Evolutionary conservation across 306 rosid genomes (phyloP).

Genomic region (Rosa lucieae): DNA sequence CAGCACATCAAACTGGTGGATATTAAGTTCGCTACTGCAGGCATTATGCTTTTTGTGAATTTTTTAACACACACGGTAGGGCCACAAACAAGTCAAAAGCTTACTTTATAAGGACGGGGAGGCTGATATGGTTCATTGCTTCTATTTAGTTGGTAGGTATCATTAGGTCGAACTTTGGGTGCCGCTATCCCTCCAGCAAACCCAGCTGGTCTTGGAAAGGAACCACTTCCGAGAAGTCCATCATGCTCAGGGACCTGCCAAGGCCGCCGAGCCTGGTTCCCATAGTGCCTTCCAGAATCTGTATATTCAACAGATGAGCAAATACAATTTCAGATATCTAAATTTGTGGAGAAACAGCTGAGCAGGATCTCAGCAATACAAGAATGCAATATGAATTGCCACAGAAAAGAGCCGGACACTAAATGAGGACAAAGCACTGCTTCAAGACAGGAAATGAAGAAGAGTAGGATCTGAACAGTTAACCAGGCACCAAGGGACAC

Average conservation of each 20-base stretch:
- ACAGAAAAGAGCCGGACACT: not conserved
- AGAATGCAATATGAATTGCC: not conserved
- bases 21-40: not conserved
- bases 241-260: conserved; percentile 95
- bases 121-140: conserved; percentile 90
- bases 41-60: not conserved
- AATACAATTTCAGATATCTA: conserved; percentile 9
- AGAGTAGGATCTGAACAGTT: not conserved
- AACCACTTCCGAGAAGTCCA: conserved; percentile 98
- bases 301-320: conserved; percentile 31
- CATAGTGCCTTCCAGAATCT: conserved; percentile 71
- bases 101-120: conserved; percentile 92
- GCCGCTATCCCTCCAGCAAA: conserved; percentile 61
- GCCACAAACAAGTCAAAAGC: conserved; percentile 11
- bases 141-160: conserved; percentile 50
- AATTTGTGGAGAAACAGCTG: conserved; percentile 20
- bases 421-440: not conserved
- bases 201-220: conserved; percentile 90
- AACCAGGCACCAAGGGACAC: not conserved
- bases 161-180: conserved; percentile 63
- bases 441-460: conserved; percentile 3
- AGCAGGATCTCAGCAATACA: conserved; percentile 7
- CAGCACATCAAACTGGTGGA: not conserved
- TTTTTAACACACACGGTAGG: not conserved
- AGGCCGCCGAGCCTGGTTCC: conserved; percentile 68